A percentile compares a stretch with the other conserved stretches of the same genome.
phyloP scores from a whole-genome alignment of 164 flowering plant genomes.

The grape (Vitis vinifera) region DNA sequence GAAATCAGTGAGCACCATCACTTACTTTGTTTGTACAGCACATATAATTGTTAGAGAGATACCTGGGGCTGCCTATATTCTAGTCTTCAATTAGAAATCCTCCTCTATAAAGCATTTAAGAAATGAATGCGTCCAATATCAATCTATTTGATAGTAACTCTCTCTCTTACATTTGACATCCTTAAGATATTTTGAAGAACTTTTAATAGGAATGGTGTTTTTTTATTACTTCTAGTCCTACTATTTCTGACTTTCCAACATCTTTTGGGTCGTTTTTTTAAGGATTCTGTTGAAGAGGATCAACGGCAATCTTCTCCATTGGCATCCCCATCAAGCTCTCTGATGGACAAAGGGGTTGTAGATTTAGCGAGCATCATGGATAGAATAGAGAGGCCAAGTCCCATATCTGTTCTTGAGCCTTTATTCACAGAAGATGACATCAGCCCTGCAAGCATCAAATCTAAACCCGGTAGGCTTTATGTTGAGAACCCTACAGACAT shows the following conservation, averaged over 20 bases:
- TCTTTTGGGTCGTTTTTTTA: slow-evolving; percentile 9
- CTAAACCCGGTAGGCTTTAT: slow-evolving; percentile 45
- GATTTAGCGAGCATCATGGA: slow-evolving; percentile 30
- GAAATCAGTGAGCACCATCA: slow-evolving; percentile 30
- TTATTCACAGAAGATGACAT: slow-evolving; percentile 58
- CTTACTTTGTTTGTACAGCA: not conserved
- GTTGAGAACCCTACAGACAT: not conserved
- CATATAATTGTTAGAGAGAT: not conserved
- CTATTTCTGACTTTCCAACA: not conserved
- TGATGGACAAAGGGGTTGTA: slow-evolving; percentile 25
- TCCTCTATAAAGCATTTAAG: no score
- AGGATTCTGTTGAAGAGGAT: slow-evolving; percentile 40
- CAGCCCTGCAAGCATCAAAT: slow-evolving; percentile 48
- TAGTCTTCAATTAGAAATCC: no score
- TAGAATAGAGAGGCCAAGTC: slow-evolving; percentile 68
- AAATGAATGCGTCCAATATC: no score
- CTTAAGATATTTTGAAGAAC: no score
- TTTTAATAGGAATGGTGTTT: no score
- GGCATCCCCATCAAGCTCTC: slow-evolving; percentile 35
- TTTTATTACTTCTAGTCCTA: no score
- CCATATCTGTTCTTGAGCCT: slow-evolving; percentile 86
- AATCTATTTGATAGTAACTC: no score
- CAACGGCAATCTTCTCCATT: slow-evolving; percentile 24
- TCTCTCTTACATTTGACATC: no score
- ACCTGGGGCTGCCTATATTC: no score